Evolutionary conservation across 2,329 filamentous ascomycete genomes (phyloP), one percentile per base, ranked within the genome.

Genomic region (Mycosphaerelloides madeirae): DNA sequence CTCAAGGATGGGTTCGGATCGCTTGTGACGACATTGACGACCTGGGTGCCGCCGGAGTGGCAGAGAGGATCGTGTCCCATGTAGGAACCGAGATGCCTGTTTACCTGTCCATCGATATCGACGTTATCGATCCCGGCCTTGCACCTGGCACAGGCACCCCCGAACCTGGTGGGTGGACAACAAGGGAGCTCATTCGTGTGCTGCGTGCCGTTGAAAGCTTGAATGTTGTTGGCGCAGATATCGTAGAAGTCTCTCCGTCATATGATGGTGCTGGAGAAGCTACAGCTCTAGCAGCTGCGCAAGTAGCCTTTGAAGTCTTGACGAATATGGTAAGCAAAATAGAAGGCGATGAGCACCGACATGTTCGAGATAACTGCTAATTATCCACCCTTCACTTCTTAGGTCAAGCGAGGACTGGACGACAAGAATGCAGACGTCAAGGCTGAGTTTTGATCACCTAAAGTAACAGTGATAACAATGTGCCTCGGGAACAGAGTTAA

Each of bases 1-100:
- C 76, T 44, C 86, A 94, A 68, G 86, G 85, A 49, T 95, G 89
- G 78, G 67, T 85, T 46, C 81, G 87, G 12, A 85, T 94, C 55
- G 77, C 80, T n/a, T 80, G 85, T 8, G 87, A 95, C 64, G 88
- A 94, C 56, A 88, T 95, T 48, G 89, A 95, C 65, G 87, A 90
- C 20, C 67, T 93, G 8, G 88, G 89, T 20, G 76, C 80, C 0
- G 70, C 73, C 49, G 87, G 85, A 2, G 75, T 95, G 48, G 76
- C 90, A 13, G 69, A 80, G 15, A 70, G 71, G 31, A 94, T 95
- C 60, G 72, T 94, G 62, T 65, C 77, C 6, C 77, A 81, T 1
- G 80, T 94, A 4, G 87, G 87, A 1, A 81, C 78, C 0, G 79
- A 87, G 52, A 80, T 79, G 53, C 87, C 87, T 0, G 87, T 95